Evolutionary conservation across 2,329 filamentous ascomycete species (phyloP).

Genomic region (Rhexocercosporidium sp.): DNA sequence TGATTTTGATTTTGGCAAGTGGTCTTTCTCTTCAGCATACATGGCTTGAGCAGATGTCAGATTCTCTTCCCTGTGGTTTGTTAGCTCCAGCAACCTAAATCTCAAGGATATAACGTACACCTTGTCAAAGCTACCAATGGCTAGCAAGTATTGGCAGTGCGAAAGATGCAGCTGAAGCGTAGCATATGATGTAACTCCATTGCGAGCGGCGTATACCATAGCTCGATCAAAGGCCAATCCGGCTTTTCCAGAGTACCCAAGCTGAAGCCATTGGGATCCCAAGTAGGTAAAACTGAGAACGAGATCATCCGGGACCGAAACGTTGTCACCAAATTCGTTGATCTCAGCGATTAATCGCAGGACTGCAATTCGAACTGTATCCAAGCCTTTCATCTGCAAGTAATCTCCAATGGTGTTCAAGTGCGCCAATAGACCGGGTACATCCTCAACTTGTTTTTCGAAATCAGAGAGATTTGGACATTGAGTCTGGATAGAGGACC

Average conservation of each 20-base stretch:
- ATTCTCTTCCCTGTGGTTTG: slow-evolving; percentile 37
- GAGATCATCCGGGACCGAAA: slow-evolving; percentile 48
- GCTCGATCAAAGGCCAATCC: slow-evolving; percentile 62
- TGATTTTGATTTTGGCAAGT: slow-evolving; percentile 23
- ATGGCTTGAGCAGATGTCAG: slow-evolving; percentile 36
- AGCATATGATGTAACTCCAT: slow-evolving; percentile 49
- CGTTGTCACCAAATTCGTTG: slow-evolving; percentile 49
- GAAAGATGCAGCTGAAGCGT: slow-evolving; percentile 68
- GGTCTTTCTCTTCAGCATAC: slow-evolving; percentile 36
- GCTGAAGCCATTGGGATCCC: slow-evolving; percentile 59
- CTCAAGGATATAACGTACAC: slow-evolving; percentile 49
- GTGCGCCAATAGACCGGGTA: slow-evolving; percentile 53
- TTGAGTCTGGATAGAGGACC: slow-evolving; percentile 48
- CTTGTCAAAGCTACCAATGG: slow-evolving; percentile 68
- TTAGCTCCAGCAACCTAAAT: slow-evolving; percentile 21
- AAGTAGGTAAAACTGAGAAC: slow-evolving; percentile 48
- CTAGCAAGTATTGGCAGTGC: slow-evolving; percentile 75
- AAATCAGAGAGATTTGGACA: slow-evolving; percentile 51
- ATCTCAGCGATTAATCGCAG: slow-evolving; percentile 54
- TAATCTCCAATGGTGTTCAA: slow-evolving; percentile 60
- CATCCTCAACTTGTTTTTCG: slow-evolving; percentile 53
- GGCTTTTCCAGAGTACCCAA: slow-evolving; percentile 66
- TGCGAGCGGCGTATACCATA: slow-evolving; percentile 52
- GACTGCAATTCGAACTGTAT: slow-evolving; percentile 53
- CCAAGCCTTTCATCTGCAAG: slow-evolving; percentile 60